These are phyloP conservation scores for Shiraia bambusicola DNA, from an alignment of 2,329 filamentous ascomycete genomes.

Conservation along the genomic window DNA sequence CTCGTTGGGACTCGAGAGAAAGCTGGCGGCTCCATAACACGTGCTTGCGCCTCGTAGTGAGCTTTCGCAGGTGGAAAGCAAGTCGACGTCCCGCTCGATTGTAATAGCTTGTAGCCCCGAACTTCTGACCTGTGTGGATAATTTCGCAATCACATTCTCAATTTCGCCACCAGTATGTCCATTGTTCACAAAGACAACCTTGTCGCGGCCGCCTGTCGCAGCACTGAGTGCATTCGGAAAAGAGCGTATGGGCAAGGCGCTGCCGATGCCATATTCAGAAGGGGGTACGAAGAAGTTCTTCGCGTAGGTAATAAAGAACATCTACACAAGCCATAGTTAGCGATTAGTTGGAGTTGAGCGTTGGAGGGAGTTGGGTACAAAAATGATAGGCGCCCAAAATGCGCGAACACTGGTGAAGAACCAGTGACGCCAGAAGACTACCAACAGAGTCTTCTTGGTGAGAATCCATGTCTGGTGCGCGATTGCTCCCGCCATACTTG, in stretches of 20 bases:
- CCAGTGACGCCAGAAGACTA: conserved; percentile 56
- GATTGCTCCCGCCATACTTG: conserved; percentile 39
- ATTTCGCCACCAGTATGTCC: conserved; percentile 69
- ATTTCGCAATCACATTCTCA: conserved; percentile 64
- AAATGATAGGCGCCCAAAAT: conserved; percentile 58
- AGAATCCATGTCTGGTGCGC: conserved; percentile 58
- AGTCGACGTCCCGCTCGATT: conserved; percentile 56
- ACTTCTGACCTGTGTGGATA: conserved; percentile 60
- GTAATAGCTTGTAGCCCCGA: conserved; percentile 60
- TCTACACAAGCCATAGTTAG: conserved; percentile 27
- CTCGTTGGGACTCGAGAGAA: conserved; percentile 73
- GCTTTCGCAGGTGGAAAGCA: conserved; percentile 63
- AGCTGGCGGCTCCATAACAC: conserved; percentile 74
- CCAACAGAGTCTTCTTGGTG: conserved; percentile 58
- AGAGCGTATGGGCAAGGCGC: conserved; percentile 61
- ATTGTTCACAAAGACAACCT: conserved; percentile 77
- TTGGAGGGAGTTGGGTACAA: conserved; percentile 30
- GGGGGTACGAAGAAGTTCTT: conserved; percentile 82
- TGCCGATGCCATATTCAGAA: conserved; percentile 71
- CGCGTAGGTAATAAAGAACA: conserved; percentile 63
- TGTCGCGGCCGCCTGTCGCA: conserved; percentile 62
- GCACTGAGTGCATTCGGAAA: conserved; percentile 64
- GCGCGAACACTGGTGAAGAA: conserved; percentile 58
- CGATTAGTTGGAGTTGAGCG: not conserved
- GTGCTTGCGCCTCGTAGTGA: conserved; percentile 62